A percentile compares a stretch with the other conserved stretches of the same genome.
These are phyloP conservation scores for Tetradesmus lagerheimii DNA, from an alignment of 139 green algal genomes.

Conservation along the genomic window DNA sequence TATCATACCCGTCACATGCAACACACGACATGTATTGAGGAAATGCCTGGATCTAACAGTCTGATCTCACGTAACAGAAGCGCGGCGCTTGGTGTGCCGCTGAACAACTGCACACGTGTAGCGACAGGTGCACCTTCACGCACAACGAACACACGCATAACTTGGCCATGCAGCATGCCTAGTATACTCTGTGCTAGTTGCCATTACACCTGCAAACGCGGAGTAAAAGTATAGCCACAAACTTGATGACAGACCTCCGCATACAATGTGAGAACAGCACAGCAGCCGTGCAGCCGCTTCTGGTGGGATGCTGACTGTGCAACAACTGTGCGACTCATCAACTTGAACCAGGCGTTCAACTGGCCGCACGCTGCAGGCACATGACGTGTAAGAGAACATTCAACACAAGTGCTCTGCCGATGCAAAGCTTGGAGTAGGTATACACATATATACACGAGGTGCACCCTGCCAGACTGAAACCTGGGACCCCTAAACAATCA, in stretches of 20 bases:
- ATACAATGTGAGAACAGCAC: not conserved
- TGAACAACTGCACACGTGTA: not conserved
- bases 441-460: not conserved
- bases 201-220: too few relatives aligned
- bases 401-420: not conserved
- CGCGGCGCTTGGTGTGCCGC: not conserved
- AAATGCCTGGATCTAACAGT: too few relatives aligned
- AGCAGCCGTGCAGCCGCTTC: not conserved
- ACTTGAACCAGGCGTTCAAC: not conserved
- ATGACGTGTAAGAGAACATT: not conserved
- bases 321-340: not conserved
- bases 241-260: too few relatives aligned
- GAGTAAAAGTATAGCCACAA: too few relatives aligned
- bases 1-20: too few relatives aligned
- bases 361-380: not conserved
- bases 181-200: not conserved
- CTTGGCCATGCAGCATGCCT: not conserved
- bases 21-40: too few relatives aligned
- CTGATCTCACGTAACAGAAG: not conserved
- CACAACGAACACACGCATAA: not conserved
- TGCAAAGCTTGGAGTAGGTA: not conserved
- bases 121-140: not conserved
- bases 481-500: not conserved
- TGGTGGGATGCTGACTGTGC: not conserved
- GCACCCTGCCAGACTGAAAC: not conserved